Evolutionary conservation across 305 asterid species (phyloP).

Genomic region (Plantago lanceolata): DNA sequence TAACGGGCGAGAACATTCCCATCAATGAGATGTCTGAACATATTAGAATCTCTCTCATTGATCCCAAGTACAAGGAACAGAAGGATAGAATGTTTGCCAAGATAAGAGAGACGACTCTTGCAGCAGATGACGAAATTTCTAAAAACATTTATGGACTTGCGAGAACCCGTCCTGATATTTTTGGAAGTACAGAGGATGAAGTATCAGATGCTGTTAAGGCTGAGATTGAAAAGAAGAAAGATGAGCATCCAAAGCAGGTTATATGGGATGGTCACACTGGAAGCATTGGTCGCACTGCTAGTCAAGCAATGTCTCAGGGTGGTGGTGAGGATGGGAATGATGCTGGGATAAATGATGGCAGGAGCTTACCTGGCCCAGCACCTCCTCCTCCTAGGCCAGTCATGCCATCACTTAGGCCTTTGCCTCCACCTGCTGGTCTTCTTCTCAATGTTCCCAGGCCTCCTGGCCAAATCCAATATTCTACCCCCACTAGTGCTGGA

Average conservation of each 20-base stretch:
- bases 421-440: constrained; percentile 86
- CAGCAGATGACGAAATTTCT: constrained; percentile 92
- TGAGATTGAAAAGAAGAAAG: constrained; percentile 85
- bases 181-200: constrained; percentile 95
- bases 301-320: constrained; percentile 82
- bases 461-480: constrained; percentile 56
- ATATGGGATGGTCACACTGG: constrained; percentile 97
- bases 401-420: constrained; percentile 64
- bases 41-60: constrained; percentile 89
- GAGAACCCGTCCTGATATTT: constrained; percentile 84
- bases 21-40: constrained; percentile 93
- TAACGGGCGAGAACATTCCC: constrained; percentile 77
- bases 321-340: constrained; percentile 55
- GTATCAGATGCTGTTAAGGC: constrained; percentile 93
- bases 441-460: constrained; percentile 76
- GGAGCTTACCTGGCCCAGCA: constrained; percentile 73
- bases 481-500: constrained; percentile 48
- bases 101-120: constrained; percentile 90
- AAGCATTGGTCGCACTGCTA: constrained; percentile 87
- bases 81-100: constrained; percentile 97
- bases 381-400: constrained; percentile 76
- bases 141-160: constrained; percentile 93
- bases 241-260: constrained; percentile 90
- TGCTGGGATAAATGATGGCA: constrained; percentile 36
- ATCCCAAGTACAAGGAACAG: constrained; percentile 91